Evolutionary conservation across 176 grass and related monocot species (phyloP).

Genomic region (Phyllostachys edulis): DNA sequence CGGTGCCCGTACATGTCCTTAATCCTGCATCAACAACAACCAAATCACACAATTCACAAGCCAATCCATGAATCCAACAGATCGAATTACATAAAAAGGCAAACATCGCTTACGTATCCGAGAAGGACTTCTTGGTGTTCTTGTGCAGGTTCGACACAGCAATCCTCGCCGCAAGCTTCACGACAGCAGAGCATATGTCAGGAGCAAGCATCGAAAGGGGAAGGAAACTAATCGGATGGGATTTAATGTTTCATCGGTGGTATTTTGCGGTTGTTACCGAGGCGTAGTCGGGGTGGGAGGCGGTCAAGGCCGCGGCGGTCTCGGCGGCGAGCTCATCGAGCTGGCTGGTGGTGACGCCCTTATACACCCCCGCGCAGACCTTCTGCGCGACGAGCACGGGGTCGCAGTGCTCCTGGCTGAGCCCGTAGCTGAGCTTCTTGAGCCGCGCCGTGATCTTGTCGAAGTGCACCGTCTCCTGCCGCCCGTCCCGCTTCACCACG

Average conservation of each 20-base stretch:
- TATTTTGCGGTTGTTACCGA: slow-evolving; percentile 26
- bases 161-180: slow-evolving; percentile 92
- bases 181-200: neutral
- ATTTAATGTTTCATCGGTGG: neutral
- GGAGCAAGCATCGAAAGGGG: neutral
- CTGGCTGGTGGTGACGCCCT: slow-evolving; percentile 94
- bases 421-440: slow-evolving; percentile 96
- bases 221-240: neutral
- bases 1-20: slow-evolving; percentile 72
- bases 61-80: neutral
- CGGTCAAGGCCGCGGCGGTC: slow-evolving; percentile 84
- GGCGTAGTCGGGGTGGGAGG: slow-evolving; percentile 89
- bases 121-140: slow-evolving; percentile 94
- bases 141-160: slow-evolving; percentile 93
- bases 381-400: slow-evolving; percentile 91
- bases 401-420: slow-evolving; percentile 98
- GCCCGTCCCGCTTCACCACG: slow-evolving; percentile 91
- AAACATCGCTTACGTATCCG: slow-evolving; percentile 58
- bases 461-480: slow-evolving; percentile 89
- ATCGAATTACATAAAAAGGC: neutral
- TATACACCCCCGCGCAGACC: slow-evolving; percentile 88
- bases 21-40: slow-evolving; percentile 52
- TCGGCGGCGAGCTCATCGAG: slow-evolving; percentile 96
- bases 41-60: neutral
- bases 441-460: slow-evolving; percentile 97